Evolutionary conservation across 495 filamentous ascomycete species (phyloP), one percentile per base, ranked within the genome.

Genomic region (Chaetomium cochliodes): DNA sequence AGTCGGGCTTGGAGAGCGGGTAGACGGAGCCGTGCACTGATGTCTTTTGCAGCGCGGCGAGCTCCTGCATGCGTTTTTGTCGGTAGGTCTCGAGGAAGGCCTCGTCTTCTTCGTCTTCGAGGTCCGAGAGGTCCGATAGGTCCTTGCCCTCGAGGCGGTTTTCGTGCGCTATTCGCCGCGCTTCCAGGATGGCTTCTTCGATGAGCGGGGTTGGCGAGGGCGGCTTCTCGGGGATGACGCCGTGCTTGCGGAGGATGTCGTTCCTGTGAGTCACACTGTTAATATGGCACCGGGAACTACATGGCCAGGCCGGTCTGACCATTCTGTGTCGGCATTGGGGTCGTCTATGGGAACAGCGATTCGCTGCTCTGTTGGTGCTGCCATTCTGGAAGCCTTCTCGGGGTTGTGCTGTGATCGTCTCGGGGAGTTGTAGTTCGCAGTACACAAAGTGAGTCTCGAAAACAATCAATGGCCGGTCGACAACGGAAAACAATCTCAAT

Each of bases 261-360:
- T 99, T 99, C 93, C 93, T 97, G 49, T 52, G 39, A 66, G 65
- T 66, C 28, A 65, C 51, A 2, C 11, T 50, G 55, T 69, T 55
- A 69, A 47, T 56, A 26, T 53, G 42, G 6, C 5, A 23, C 13
- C 28, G 46, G 23, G 23, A 15, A 25, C 13, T 47, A 18, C 56
- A 57, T 8, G 37, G 60, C 42, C 2, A 23, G 59, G 58, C 23
- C 52, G 25, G 58, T 60, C 73, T 60, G 80, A 96, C 94, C 94
- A 98, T 88, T 98, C 94, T 44, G 94, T 98, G 75, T 98, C 94
- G 66, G 92, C 94, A 74, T 97, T 96, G 39, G 93, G 93, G 73
- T 98, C 87, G 72, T 93, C 91, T 68, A 98, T 89, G 58, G 94
- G 92, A 57, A 97, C 96, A 67, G 76, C 77, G 63, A 86, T 84